phyloP scores from a whole-genome alignment of 1,284 basidiomycete genomes.

The Microbotryomycetes sp. region DNA sequence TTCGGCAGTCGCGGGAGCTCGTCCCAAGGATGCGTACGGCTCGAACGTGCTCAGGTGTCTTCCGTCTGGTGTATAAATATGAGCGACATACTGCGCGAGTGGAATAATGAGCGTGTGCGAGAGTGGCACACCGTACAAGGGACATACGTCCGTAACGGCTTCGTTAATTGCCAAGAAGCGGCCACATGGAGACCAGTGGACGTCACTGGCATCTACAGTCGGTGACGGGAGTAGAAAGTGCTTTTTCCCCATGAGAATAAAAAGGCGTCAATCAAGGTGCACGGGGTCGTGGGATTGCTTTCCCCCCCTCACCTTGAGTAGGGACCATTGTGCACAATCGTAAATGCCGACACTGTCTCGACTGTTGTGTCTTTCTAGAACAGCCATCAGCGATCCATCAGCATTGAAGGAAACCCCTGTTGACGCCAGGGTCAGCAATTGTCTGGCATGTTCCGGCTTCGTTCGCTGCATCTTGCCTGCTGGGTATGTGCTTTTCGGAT shows the following conservation, averaged over 20 bases:
- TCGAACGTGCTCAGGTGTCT: conserved; percentile 13
- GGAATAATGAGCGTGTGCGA: not conserved
- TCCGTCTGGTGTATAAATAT: conserved; percentile 26
- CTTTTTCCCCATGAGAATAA: too few relatives aligned
- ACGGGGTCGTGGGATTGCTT: too few relatives aligned
- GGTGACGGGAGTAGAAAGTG: conserved; percentile 21
- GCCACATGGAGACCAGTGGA: conserved; percentile 32
- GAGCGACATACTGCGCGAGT: conserved; percentile 24
- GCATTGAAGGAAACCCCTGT: conserved; percentile 4
- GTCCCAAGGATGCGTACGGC: conserved; percentile 12
- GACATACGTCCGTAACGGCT: conserved; percentile 13
- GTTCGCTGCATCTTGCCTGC: conserved; percentile 18
- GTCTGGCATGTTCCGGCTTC: too few relatives aligned
- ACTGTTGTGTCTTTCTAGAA: conserved; percentile 27
- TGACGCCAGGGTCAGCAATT: too few relatives aligned
- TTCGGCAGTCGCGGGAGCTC: not conserved
- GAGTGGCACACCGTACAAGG: not conserved
- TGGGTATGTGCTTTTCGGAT: conserved; percentile 20
- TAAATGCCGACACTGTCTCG: conserved; percentile 32
- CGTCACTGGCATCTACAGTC: conserved; percentile 22
- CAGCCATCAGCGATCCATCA: conserved; percentile 17
- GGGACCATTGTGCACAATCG: conserved; percentile 8
- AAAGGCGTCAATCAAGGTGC: too few relatives aligned
- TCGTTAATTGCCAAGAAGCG: conserved; percentile 33
- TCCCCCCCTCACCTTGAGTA: conserved; percentile 20